These are phyloP conservation scores for Pseudogymnoascus sp. DNA, from an alignment of 2,329 filamentous ascomycete genomes.

Conservation along the genomic window DNA sequence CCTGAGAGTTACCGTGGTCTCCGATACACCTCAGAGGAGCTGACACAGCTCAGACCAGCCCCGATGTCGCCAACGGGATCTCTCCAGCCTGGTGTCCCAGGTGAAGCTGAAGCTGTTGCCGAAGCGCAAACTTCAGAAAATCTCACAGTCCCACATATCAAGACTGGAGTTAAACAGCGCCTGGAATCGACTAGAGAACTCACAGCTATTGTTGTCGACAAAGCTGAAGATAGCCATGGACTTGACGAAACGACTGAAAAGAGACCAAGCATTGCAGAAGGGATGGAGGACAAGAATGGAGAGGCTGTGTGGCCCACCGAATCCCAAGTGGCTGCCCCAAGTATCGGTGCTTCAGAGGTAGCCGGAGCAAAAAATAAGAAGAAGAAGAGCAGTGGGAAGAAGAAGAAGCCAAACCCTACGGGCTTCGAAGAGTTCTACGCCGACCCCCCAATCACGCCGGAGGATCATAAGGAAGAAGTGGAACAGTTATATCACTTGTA, in stretches of 20 bases:
- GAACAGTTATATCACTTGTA: slow-evolving; percentile 57
- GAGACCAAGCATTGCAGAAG: not conserved
- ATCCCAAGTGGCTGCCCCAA: not conserved
- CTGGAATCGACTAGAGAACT: not conserved
- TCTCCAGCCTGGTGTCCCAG: not conserved
- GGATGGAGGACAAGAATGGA: not conserved
- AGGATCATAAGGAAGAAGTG: slow-evolving; percentile 55
- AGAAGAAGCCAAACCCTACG: slow-evolving; percentile 32
- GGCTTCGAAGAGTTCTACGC: slow-evolving; percentile 75
- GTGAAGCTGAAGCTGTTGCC: not conserved
- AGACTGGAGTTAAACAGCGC: not conserved
- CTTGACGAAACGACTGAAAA: not conserved
- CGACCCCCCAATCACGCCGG: slow-evolving; percentile 68
- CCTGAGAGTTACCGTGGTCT: slow-evolving; percentile 1
- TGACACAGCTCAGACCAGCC: slow-evolving; percentile 14
- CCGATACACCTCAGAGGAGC: slow-evolving; percentile 17
- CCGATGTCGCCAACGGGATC: not conserved
- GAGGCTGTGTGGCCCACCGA: not conserved
- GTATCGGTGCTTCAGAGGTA: not conserved
- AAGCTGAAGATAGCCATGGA: not conserved
- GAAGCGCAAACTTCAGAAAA: not conserved
- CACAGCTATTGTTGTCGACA: not conserved
- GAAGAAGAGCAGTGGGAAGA: slow-evolving; percentile 30
- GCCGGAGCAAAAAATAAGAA: slow-evolving; percentile 24
- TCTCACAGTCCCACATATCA: not conserved